These are phyloP conservation scores for Kuraishia capsulata DNA, from an alignment of 805 yeast species.

Conservation along the genomic window DNA sequence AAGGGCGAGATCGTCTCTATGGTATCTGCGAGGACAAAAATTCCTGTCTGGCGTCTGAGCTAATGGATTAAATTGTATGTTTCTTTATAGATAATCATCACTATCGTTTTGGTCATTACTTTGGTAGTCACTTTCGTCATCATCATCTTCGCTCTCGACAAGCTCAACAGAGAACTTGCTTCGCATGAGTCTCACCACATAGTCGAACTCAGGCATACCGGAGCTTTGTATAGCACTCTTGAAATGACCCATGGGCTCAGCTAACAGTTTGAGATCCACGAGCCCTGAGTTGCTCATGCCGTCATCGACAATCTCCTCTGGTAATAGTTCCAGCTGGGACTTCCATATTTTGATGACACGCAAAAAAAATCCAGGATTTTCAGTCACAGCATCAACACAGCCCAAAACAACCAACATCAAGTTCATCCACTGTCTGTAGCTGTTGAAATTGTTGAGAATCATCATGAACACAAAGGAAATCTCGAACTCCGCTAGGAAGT, in stretches of 20 bases:
- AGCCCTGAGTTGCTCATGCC: not conserved
- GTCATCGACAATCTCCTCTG: conserved; percentile 9
- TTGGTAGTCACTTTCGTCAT: not conserved
- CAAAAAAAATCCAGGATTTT: conserved; percentile 16
- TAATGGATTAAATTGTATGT: no score
- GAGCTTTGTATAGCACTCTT: not conserved
- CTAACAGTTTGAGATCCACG: not conserved
- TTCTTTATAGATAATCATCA: no score
- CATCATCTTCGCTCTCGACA: not conserved
- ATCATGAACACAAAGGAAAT: conserved; percentile 38
- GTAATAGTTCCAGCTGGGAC: conserved; percentile 29
- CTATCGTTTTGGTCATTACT: no score
- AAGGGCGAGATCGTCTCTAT: not conserved
- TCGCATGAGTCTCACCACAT: not conserved
- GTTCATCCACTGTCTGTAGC: conserved; percentile 56
- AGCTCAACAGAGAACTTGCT: not conserved
- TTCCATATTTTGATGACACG: conserved; percentile 22
- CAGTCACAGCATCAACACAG: conserved; percentile 19
- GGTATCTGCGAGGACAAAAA: not conserved
- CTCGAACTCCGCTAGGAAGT: conserved; percentile 44
- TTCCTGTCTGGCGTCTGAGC: no score
- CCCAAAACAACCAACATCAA: conserved; percentile 34
- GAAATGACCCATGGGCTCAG: not conserved
- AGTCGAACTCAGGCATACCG: not conserved
- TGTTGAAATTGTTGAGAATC: conserved; percentile 53